These are phyloP conservation scores for Dryas integrifolia DNA, from an alignment of 331 rosid species.

Conservation along the genomic window DNA sequence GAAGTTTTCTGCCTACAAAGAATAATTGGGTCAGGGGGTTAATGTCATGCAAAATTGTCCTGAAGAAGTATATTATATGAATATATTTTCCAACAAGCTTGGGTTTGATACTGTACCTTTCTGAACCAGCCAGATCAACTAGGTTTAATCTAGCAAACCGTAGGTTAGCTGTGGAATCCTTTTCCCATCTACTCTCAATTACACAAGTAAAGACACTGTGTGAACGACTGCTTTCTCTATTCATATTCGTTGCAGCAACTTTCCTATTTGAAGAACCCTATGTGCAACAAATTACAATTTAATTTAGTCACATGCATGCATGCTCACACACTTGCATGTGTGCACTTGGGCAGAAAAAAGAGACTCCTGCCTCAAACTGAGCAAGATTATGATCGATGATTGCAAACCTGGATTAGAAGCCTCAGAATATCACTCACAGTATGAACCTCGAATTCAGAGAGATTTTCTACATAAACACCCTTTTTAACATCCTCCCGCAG, in stretches of 20 bases:
- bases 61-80: not conserved
- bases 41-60: slow-evolving; percentile 8
- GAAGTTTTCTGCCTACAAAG: slow-evolving; percentile 85
- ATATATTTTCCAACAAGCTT: slow-evolving; percentile 18
- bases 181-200: slow-evolving; percentile 97
- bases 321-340: not conserved
- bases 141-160: slow-evolving; percentile 91
- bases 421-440: slow-evolving; percentile 75
- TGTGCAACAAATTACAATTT: slow-evolving; percentile 34
- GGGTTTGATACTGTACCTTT: slow-evolving; percentile 52
- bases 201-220: slow-evolving; percentile 97
- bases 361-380: slow-evolving; percentile 19
- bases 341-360: not conserved
- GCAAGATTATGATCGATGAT: slow-evolving; percentile 15
- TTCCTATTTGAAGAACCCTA: slow-evolving; percentile 96
- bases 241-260: slow-evolving; percentile 98
- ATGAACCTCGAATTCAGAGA: slow-evolving; percentile 82
- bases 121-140: slow-evolving; percentile 98
- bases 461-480: slow-evolving; percentile 94
- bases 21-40: slow-evolving; percentile 18
- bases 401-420: slow-evolving; percentile 78
- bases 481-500: slow-evolving; percentile 87
- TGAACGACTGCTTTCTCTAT: slow-evolving; percentile 96
- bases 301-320: slow-evolving; percentile 17
- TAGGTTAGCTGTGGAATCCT: slow-evolving; percentile 77